A percentile compares a stretch with the other conserved stretches of the same genome.
Conservation (phyloP, 805 yeast species). For the Yamadazyma laniorum region DNA sequence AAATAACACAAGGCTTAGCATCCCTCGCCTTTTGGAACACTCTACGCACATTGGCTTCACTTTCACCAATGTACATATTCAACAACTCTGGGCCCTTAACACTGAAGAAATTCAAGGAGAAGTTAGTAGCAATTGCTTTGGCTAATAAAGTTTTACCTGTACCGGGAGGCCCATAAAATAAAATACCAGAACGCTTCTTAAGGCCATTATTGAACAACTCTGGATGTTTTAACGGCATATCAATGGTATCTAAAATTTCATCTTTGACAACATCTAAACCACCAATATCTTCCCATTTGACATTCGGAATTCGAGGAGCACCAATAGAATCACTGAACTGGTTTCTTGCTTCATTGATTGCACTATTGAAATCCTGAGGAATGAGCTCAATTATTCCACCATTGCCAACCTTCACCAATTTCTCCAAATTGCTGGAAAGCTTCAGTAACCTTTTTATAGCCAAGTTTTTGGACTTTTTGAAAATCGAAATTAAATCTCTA, state of each 20-base stretch:
- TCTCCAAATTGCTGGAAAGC: slow-evolving; percentile 20
- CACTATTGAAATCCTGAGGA: slow-evolving; percentile 62
- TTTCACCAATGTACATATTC: slow-evolving; percentile 98
- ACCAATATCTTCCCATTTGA: slow-evolving; percentile 96
- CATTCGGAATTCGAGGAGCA: slow-evolving; percentile 94
- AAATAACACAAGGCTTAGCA: slow-evolving; percentile 96
- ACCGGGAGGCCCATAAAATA: slow-evolving; percentile 98
- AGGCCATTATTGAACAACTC: slow-evolving; percentile 84
- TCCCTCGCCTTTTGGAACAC: slow-evolving; percentile 94
- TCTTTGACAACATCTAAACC: slow-evolving; percentile 88
- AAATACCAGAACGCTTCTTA: slow-evolving; percentile 89
- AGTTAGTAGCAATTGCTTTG: slow-evolving; percentile 95
- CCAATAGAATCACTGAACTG: slow-evolving; percentile 94
- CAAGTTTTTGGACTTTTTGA: slow-evolving; percentile 57
- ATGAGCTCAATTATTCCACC: slow-evolving; percentile 55
- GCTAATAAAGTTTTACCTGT: slow-evolving; percentile 96
- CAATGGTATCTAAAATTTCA: slow-evolving; percentile 93
- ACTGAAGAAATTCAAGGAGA: slow-evolving; percentile 89
- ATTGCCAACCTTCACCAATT: slow-evolving; percentile 43
- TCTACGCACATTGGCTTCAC: slow-evolving; percentile 93
- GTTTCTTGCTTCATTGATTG: slow-evolving; percentile 78
- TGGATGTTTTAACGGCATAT: slow-evolving; percentile 92
- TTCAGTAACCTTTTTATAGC: slow-evolving; percentile 52
- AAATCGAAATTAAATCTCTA: slow-evolving; percentile 70
- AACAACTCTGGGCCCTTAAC: slow-evolving; percentile 96